These are phyloP conservation scores for Heterobasidion occidentale DNA, from an alignment of 1,284 basidiomycete genomes.

Conservation along the genomic window DNA sequence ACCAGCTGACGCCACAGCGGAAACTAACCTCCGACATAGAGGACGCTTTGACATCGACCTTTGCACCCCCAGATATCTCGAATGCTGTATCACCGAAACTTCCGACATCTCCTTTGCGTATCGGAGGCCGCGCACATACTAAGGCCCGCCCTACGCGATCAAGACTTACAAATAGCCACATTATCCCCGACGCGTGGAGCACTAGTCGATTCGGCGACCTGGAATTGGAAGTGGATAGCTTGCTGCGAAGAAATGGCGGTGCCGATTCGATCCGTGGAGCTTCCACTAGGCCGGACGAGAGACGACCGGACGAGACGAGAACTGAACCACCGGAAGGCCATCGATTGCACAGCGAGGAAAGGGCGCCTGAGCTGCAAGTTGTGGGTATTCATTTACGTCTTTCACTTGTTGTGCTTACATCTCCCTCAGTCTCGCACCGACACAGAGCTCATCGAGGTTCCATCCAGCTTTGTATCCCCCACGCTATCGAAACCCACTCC, in stretches of 20 bases:
- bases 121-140: neutral
- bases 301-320: neutral
- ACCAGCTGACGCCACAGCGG: slow-evolving; percentile 26
- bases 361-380: neutral
- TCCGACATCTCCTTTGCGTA: neutral
- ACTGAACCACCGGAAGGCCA: neutral
- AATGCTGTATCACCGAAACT: neutral
- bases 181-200: neutral
- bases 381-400: neutral
- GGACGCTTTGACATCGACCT: slow-evolving; percentile 3
- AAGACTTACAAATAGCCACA: neutral
- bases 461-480: neutral
- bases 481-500: neutral
- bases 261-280: neutral
- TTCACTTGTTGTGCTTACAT: neutral
- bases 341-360: neutral
- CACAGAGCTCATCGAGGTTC: no score
- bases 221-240: neutral
- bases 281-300: neutral
- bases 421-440: neutral
- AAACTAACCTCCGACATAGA: slow-evolving; percentile 1
- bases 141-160: neutral
- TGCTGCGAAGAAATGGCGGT: neutral
- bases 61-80: neutral
- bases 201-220: neutral